These are phyloP conservation scores for Melanogaster broomeanus DNA, from an alignment of 768 basidiomycete genomes.

Conservation along the genomic window DNA sequence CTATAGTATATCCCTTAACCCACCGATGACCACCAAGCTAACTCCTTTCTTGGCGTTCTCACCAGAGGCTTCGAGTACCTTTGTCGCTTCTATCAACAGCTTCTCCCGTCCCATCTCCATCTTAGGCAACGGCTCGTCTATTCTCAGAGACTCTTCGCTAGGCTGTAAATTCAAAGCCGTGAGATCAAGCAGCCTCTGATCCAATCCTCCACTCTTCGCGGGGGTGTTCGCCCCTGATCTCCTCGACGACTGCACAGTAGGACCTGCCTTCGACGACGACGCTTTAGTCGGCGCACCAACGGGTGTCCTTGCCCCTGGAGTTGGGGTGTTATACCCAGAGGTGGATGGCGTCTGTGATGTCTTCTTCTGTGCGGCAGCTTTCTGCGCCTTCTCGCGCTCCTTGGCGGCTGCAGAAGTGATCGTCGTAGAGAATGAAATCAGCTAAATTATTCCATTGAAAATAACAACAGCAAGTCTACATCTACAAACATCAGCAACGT, in stretches of 20 bases:
- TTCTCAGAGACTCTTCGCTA: slow-evolving; percentile 36
- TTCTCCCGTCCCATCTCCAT: slow-evolving; percentile 75
- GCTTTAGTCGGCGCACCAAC: slow-evolving; percentile 42
- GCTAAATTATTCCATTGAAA: slow-evolving; percentile 38
- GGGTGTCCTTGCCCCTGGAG: slow-evolving; percentile 47
- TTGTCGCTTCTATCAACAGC: slow-evolving; percentile 77
- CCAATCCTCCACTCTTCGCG: slow-evolving; percentile 37
- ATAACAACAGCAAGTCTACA: slow-evolving; percentile 33
- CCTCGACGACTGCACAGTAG: slow-evolving; percentile 29
- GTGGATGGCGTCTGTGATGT: slow-evolving; percentile 31
- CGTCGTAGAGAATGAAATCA: slow-evolving; percentile 37
- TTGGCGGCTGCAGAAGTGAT: slow-evolving; percentile 59
- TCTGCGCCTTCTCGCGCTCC: slow-evolving; percentile 78
- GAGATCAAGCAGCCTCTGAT: slow-evolving; percentile 70
- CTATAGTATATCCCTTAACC: slow-evolving; percentile 12
- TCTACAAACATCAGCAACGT: slow-evolving; percentile 22
- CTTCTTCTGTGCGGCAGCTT: slow-evolving; percentile 48
- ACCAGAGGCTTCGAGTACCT: slow-evolving; percentile 46
- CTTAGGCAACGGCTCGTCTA: slow-evolving; percentile 58
- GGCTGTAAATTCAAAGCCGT: slow-evolving; percentile 67
- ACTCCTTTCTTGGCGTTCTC: slow-evolving; percentile 65
- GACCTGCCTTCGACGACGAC: slow-evolving; percentile 39
- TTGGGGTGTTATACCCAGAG: slow-evolving; percentile 40
- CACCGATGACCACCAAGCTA: slow-evolving; percentile 92
- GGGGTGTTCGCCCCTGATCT: slow-evolving; percentile 48